Conservation (phyloP, 208 protist genomes). For the Trypanosomatidae sp. region DNA sequence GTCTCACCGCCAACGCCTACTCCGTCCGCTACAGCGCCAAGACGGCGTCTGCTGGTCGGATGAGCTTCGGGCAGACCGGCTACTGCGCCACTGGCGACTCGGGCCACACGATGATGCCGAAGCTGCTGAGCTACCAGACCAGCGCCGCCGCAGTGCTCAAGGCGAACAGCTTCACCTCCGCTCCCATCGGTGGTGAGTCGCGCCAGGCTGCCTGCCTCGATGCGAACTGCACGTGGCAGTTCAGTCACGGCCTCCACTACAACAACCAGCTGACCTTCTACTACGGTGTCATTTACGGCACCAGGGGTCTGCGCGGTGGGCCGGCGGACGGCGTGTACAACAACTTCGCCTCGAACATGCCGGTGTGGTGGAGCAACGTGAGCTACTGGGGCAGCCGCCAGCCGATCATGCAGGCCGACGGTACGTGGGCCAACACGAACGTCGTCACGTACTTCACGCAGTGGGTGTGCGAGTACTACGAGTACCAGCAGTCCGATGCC, state of each 20-base stretch:
- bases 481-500: constrained; percentile 43
- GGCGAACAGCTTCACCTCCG: constrained; percentile 22
- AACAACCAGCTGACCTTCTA: constrained; percentile 50
- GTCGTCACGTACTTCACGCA: constrained; percentile 39
- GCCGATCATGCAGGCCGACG: constrained; percentile 33
- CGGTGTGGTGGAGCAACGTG: constrained; percentile 39
- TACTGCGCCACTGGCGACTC: constrained; percentile 35
- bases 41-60: constrained; percentile 8
- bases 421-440: constrained; percentile 47
- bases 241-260: constrained; percentile 54
- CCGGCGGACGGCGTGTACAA: constrained; percentile 23
- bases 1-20: constrained; percentile 31
- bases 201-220: constrained; percentile 41
- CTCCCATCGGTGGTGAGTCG: constrained; percentile 48
- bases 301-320: constrained; percentile 12
- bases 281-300: constrained; percentile 42
- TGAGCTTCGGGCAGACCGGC: constrained; percentile 19
- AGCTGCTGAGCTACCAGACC: constrained; percentile 30
- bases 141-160: constrained; percentile 16
- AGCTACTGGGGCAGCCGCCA: constrained; percentile 51
- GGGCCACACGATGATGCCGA: constrained; percentile 71
- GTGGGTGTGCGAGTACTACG: constrained; percentile 70
- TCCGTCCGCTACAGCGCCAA: constrained; percentile 40
- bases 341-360: constrained; percentile 32
- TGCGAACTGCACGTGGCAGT: constrained; percentile 49